phyloP scores from a whole-genome alignment of 495 filamentous ascomycete genomes.

The Penicillium canariense region DNA sequence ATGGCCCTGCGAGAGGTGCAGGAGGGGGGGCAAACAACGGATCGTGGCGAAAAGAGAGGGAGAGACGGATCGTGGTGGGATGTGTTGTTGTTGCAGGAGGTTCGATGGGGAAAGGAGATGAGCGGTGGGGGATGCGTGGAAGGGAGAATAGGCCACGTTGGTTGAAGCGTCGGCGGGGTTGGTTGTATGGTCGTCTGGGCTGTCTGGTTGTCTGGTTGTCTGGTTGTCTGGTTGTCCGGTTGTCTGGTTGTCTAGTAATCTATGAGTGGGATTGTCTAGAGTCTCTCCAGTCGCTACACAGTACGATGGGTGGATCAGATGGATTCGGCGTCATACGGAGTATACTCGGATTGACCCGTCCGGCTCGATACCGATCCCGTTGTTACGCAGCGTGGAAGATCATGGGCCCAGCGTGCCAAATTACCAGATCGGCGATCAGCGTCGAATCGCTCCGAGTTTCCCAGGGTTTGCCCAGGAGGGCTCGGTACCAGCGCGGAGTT shows the following conservation, averaged over 20 bases:
- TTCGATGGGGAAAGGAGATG: background rate
- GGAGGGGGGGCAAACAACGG: slow-evolving; percentile 9
- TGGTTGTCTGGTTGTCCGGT: no score
- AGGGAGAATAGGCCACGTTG: background rate
- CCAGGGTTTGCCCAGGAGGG: background rate
- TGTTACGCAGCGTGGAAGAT: background rate
- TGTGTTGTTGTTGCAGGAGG: background rate
- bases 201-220: no score
- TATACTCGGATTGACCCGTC: no score
- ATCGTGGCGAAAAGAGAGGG: slow-evolving; percentile 9
- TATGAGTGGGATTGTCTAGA: no score
- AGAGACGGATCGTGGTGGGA: background rate
- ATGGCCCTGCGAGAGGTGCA: slow-evolving; percentile 7
- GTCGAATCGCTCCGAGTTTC: slow-evolving; percentile 19
- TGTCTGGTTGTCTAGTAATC: no score
- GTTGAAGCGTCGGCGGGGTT: slow-evolving; percentile 8
- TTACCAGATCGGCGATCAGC: slow-evolving; percentile 18
- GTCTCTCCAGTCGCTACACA: no score
- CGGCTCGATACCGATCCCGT: background rate
- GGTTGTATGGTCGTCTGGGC: slow-evolving; percentile 5
- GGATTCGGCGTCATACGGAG: no score
- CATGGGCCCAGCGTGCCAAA: slow-evolving; percentile 9
- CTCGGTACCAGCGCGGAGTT: slow-evolving; percentile 17
- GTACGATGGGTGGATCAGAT: no score
- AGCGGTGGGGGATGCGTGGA: background rate